Percentiles rank a stretch among this genome's conserved stretches.
phyloP scores from a whole-genome alignment of 2,329 filamentous ascomycete genomes.

The Aspergillus sp. region DNA sequence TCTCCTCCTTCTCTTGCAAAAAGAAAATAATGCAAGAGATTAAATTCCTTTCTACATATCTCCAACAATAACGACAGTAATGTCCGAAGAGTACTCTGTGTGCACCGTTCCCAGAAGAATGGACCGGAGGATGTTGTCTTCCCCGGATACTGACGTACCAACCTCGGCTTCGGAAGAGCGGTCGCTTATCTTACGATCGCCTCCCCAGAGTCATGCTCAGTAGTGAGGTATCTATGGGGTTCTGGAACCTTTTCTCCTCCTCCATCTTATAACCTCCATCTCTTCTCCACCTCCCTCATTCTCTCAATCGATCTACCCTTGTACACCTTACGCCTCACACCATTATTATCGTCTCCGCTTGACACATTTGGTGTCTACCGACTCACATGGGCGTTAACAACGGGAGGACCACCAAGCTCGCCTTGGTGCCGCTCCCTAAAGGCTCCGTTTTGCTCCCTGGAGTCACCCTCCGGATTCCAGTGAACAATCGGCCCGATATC shows the following conservation, averaged over 20 bases:
- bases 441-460: slow-evolving; percentile 82
- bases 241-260: slow-evolving; percentile 29
- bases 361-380: slow-evolving; percentile 7
- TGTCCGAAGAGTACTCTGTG: background rate
- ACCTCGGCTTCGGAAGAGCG: slow-evolving; percentile 34
- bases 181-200: slow-evolving; percentile 30
- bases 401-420: slow-evolving; percentile 52
- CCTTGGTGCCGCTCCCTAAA: slow-evolving; percentile 78
- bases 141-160: slow-evolving; percentile 25
- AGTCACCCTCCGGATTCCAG: slow-evolving; percentile 78
- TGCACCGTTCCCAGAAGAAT: background rate
- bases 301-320: background rate
- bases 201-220: slow-evolving; percentile 28
- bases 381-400: slow-evolving; percentile 36
- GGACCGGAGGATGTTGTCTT: background rate
- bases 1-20: background rate
- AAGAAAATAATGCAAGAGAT: background rate
- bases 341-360: background rate
- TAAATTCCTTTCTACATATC: no score
- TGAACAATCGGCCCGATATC: slow-evolving; percentile 81
- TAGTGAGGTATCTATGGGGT: slow-evolving; percentile 21
- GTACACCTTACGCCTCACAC: background rate
- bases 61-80: background rate
- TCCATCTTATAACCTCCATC: slow-evolving; percentile 13
- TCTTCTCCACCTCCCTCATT: slow-evolving; percentile 6